These are phyloP conservation scores for Berkeleyomyces rouxiae DNA, from an alignment of 2,329 filamentous ascomycete species.

Conservation along the genomic window DNA sequence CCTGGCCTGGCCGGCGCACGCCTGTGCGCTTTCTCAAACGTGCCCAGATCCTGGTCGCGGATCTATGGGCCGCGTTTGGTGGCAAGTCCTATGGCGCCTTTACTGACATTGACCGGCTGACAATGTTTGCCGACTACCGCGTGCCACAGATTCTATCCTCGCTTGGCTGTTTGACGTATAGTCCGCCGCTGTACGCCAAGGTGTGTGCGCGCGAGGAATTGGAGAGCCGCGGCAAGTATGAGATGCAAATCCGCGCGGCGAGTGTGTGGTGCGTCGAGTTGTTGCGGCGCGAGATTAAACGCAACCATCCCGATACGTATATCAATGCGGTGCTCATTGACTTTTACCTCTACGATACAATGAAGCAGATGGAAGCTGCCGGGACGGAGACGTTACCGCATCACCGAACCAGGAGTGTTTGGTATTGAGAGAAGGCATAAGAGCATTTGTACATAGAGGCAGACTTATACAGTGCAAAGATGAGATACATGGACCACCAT, in stretches of 20 bases:
- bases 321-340: conserved; percentile 88
- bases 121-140: conserved; percentile 97
- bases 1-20: conserved; percentile 52
- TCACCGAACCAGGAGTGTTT: conserved; percentile 83
- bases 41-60: conserved; percentile 88
- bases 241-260: conserved; percentile 75
- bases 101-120: conserved; percentile 82
- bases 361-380: conserved; percentile 63
- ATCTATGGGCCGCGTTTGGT: conserved; percentile 91
- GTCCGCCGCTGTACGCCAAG: conserved; percentile 56
- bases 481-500: no score
- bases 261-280: conserved; percentile 95
- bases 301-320: conserved; percentile 50
- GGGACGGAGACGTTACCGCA: conserved; percentile 53
- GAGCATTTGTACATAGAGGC: neutral
- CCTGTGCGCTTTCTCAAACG: conserved; percentile 76
- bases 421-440: conserved; percentile 47
- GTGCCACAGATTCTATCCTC: conserved; percentile 84
- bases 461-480: neutral
- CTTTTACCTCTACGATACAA: conserved; percentile 90
- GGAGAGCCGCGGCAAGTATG: conserved; percentile 57
- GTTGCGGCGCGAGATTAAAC: conserved; percentile 63
- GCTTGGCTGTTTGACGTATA: conserved; percentile 69
- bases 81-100: conserved; percentile 67
- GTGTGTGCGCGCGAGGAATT: conserved; percentile 51